Base-by-base conservation (phyloP, 2,329 filamentous ascomycete species). In the Trichoderma brevicompactum region DNA sequence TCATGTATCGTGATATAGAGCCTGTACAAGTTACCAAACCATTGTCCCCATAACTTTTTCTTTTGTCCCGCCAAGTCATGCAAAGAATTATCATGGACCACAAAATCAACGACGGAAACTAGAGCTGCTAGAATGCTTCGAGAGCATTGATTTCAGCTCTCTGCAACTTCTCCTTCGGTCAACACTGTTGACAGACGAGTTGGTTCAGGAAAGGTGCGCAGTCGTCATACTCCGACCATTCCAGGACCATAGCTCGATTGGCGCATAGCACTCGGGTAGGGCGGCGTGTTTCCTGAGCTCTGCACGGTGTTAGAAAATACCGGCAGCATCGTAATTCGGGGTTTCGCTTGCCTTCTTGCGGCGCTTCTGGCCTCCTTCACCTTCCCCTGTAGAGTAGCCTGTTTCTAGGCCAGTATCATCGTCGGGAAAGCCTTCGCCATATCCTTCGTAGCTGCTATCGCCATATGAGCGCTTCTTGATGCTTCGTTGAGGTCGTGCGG, bases 381-480 rank as follows among this genome's bases (percentile, higher is more conserved):
- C 87, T 69, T 91, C 90, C 65, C 87, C 89, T 23, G 89, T 91
- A 23, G 89, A 91, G 72, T 92, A 89, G n/a, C 85, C 87, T 15
- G 79, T 80, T 12, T 85, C 87, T 64, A 75, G 73, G 50, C 65
- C 86, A 8, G 74, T 76, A 68, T 90, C 89, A 69, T 92, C 89
- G 68, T 92, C 90, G 9, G 83, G 83, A 70, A 83, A 92, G 40
- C 88, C 88, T 70, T 92, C 89, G 50, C 86, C 85, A 72, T 93
- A 93, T 48, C 91, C 90, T 71, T 90, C 87, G 72, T 86, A 94
- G 71, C 88, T 91, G 70, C 83, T 85, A 69, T 94, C 91, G 44
- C 89, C 87, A 73, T 93, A 94, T 68, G 88, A 86, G 54, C 91
- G 85, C 81, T 93, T 93, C 80, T 90, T 92, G 68, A 86, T 83